Evolutionary conservation across 2,329 filamentous ascomycete genomes (phyloP).

Genomic region (Chaetomium globosum): DNA sequence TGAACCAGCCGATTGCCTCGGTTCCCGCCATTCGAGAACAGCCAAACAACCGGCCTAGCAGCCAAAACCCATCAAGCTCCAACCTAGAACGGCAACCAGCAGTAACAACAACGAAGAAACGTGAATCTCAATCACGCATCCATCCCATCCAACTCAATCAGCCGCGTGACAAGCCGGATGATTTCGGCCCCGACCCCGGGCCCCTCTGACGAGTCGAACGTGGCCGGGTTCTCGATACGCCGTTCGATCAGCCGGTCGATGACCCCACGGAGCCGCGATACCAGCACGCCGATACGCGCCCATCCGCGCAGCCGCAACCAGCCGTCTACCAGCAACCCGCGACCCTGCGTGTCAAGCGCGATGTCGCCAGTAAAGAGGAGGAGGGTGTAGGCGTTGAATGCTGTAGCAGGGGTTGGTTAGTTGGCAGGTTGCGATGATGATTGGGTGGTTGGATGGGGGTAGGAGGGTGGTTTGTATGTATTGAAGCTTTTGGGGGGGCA

Average conservation of each 20-base stretch:
- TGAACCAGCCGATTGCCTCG: no score
- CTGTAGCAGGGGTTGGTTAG: constrained; percentile 42
- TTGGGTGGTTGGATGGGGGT: neutral
- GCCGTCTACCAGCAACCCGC: constrained; percentile 86
- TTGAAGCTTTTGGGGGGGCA: no score
- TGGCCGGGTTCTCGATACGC: constrained; percentile 72
- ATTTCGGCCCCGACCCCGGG: constrained; percentile 58
- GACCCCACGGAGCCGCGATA: constrained; percentile 80
- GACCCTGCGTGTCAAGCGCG: constrained; percentile 80
- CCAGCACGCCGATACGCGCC: constrained; percentile 90
- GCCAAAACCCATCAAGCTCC: neutral
- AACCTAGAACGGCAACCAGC: neutral
- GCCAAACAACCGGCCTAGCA: neutral
- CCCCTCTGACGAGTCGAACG: constrained; percentile 50
- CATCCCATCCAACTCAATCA: constrained; percentile 88
- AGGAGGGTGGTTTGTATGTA: neutral
- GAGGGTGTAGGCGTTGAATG: constrained; percentile 86
- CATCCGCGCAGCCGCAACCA: constrained; percentile 87
- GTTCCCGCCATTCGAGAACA: neutral
- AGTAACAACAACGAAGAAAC: neutral
- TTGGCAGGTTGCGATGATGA: neutral
- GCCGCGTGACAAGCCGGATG: constrained; percentile 72
- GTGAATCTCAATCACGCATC: constrained; percentile 57
- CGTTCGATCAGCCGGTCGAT: constrained; percentile 80
- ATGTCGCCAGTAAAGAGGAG: constrained; percentile 87